phyloP scores from a whole-genome alignment of 352 stramenopile genomes.

The Paralagenidium karlingii region DNA sequence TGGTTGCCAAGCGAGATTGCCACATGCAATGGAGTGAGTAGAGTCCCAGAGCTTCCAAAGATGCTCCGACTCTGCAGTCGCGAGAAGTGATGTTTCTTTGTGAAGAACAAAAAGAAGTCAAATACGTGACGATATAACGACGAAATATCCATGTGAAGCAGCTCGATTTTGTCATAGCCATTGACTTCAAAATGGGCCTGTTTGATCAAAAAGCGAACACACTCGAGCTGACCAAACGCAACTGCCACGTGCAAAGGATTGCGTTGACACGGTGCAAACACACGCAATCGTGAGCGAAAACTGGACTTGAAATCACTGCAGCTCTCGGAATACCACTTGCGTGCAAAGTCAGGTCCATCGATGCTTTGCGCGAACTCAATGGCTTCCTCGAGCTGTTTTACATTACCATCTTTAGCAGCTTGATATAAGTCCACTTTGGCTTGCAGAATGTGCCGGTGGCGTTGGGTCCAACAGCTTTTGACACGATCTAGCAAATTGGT shows the following conservation, averaged over 20 bases:
- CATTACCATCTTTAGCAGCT: slow-evolving; percentile 45
- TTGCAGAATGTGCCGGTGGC: no score
- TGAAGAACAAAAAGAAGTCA: no score
- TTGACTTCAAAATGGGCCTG: slow-evolving; percentile 55
- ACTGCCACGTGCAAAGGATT: slow-evolving; percentile 71
- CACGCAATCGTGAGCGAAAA: no score
- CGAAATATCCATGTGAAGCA: slow-evolving; percentile 48
- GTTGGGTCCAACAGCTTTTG: no score
- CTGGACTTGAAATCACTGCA: no score
- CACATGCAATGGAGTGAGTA: neutral
- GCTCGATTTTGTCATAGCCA: slow-evolving; percentile 60
- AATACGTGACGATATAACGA: slow-evolving; percentile 70
- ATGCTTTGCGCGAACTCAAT: slow-evolving; percentile 35
- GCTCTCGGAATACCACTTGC: slow-evolving; percentile 57
- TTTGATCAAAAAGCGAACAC: slow-evolving; percentile 43
- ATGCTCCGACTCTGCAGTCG: slow-evolving; percentile 1
- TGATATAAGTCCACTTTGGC: slow-evolving; percentile 51
- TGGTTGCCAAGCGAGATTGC: neutral
- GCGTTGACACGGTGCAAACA: slow-evolving; percentile 28
- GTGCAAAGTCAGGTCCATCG: slow-evolving; percentile 43
- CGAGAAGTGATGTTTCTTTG: no score
- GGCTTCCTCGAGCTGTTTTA: slow-evolving; percentile 27
- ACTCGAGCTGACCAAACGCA: slow-evolving; percentile 49
- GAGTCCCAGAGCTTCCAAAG: neutral
- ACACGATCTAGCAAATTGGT: slow-evolving; percentile 26